phyloP scores from a whole-genome alignment of 1,139 yeast species.

The Magnusiomyces suaveolens region DNA sequence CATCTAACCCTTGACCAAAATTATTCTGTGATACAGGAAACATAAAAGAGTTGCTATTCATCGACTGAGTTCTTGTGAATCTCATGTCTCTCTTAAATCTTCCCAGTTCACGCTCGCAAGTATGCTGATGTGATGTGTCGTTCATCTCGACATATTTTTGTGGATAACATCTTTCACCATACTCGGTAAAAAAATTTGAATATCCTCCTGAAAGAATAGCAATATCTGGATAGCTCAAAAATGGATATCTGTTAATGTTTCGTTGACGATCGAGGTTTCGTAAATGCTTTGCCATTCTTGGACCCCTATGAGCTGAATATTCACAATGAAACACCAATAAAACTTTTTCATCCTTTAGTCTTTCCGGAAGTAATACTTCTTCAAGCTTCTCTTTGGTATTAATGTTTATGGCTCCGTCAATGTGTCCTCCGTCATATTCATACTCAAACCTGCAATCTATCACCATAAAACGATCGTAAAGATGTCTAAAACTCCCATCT shows the following conservation, averaged over 20 bases:
- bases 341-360: constrained; percentile 28
- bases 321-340: constrained; percentile 87
- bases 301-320: constrained; percentile 86
- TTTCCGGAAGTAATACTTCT: constrained; percentile 24
- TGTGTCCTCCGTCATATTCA: constrained; percentile 90
- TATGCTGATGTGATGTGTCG: constrained; percentile 52
- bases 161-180: constrained; percentile 53
- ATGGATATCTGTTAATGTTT: constrained; percentile 70
- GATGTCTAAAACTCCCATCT: constrained; percentile 43
- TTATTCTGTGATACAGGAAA: not conserved
- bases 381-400: constrained; percentile 63
- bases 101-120: constrained; percentile 65
- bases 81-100: constrained; percentile 43
- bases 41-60: not conserved
- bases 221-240: constrained; percentile 75
- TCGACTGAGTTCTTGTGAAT: constrained; percentile 11
- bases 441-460: constrained; percentile 89
- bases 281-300: constrained; percentile 79
- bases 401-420: constrained; percentile 69
- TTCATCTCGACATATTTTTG: constrained; percentile 82
- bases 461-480: constrained; percentile 52
- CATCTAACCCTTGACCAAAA: not conserved
- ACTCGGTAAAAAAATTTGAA: constrained; percentile 56
- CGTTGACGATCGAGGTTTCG: constrained; percentile 71
- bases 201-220: constrained; percentile 88